A percentile compares a stretch with the other conserved stretches of the same genome.
Evolutionary conservation across 805 yeast genomes (phyloP).

Genomic region (Ogataea polymorpha): DNA sequence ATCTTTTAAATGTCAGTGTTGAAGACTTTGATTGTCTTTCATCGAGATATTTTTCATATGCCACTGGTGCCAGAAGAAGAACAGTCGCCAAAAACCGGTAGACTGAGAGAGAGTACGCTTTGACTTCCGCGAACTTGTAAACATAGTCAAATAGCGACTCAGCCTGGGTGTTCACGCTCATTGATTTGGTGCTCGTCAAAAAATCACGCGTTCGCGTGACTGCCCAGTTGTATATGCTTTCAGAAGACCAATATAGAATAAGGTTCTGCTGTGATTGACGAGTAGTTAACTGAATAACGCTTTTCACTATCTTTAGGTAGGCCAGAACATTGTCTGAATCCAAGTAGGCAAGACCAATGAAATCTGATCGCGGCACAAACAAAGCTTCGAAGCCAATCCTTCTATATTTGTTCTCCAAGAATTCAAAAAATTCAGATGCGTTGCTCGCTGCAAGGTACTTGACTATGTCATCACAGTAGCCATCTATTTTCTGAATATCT

Average conservation of each 20-base stretch:
- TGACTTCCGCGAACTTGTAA: constrained; percentile 29
- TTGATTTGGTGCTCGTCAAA: constrained; percentile 22
- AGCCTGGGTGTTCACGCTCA: constrained; percentile 22
- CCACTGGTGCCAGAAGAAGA: constrained; percentile 32
- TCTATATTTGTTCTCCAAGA: constrained; percentile 30
- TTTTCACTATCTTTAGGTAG: constrained; percentile 40
- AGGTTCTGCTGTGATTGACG: constrained; percentile 46
- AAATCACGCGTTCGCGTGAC: constrained; percentile 47
- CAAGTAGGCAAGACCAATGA: constrained; percentile 42
- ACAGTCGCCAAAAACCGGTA: constrained; percentile 35
- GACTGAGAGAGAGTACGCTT: constrained; percentile 27
- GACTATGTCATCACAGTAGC: constrained; percentile 38
- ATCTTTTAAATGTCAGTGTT: constrained; percentile 22
- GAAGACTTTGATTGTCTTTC: constrained; percentile 23
- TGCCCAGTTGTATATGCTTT: constrained; percentile 48
- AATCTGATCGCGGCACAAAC: constrained; percentile 43
- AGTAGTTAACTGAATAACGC: constrained; percentile 35
- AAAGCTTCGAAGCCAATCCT: constrained; percentile 34
- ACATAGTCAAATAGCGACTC: constrained; percentile 38
- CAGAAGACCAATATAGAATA: constrained; percentile 44
- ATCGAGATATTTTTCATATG: constrained; percentile 26
- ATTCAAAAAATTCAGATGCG: constrained; percentile 40
- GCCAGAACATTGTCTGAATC: constrained; percentile 35
- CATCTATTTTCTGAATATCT: constrained; percentile 31
- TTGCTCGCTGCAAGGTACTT: constrained; percentile 51